Evolutionary conservation across 768 basidiomycete genomes (phyloP).

Genomic region (Xanthoconium stramineum): DNA sequence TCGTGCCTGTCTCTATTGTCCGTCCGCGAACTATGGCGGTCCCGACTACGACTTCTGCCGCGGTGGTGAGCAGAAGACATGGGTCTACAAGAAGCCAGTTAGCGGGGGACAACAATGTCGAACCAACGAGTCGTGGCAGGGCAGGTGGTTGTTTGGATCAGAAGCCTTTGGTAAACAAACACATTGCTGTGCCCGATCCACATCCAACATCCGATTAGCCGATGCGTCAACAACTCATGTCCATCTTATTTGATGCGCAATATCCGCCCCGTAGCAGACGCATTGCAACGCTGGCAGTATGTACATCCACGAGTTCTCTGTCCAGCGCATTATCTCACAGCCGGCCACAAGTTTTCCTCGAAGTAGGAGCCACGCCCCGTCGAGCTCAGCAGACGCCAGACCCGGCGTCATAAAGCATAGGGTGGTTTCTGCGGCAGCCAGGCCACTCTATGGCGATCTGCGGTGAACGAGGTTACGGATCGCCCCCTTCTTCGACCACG

Average conservation of each 20-base stretch:
- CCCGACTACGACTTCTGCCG: constrained; percentile 23
- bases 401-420: constrained; percentile 2
- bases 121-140: not conserved
- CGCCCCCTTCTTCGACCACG: not conserved
- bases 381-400: constrained; percentile 1
- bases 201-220: constrained; percentile 19
- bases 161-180: constrained; percentile 29
- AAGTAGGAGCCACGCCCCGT: constrained; percentile 9
- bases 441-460: constrained; percentile 7
- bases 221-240: constrained; percentile 10
- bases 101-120: not conserved
- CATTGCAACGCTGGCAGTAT: constrained; percentile 9
- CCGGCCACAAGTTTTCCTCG: constrained; percentile 27
- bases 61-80: constrained; percentile 25
- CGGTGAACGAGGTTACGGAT: not conserved
- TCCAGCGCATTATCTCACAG: constrained; percentile 10
- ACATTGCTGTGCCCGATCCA: constrained; percentile 13
- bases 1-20: constrained; percentile 17
- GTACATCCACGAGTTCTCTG: constrained; percentile 15
- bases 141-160: constrained; percentile 25
- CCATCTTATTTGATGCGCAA: constrained; percentile 19
- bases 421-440: not conserved
- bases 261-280: constrained; percentile 26
- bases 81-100: not conserved
- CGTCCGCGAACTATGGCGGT: constrained; percentile 4